A percentile compares a stretch with the other conserved stretches of the same genome.
Conservation (phyloP, 306 rosid genomes). For the Corylus heterophylla region DNA sequence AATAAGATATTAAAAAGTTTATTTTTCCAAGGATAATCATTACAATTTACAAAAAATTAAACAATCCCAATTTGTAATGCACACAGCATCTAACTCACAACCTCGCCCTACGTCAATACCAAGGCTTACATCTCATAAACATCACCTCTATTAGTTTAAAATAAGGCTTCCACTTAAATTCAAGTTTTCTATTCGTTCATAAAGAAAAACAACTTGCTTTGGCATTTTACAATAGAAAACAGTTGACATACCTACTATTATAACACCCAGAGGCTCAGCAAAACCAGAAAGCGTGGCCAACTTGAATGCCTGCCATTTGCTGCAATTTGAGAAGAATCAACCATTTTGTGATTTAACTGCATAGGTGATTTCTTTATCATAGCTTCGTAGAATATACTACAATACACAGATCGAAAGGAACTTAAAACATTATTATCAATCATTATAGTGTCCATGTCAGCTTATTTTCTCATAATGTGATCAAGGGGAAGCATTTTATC, state of each 20-base stretch:
- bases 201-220: slow-evolving; percentile 19
- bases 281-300: slow-evolving; percentile 95
- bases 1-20: slow-evolving; percentile 14
- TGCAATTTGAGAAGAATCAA: slow-evolving; percentile 36
- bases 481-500: background rate
- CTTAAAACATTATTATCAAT: background rate
- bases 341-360: slow-evolving; percentile 8
- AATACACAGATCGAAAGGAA: background rate
- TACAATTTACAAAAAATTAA: background rate
- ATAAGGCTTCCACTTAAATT: slow-evolving; percentile 9
- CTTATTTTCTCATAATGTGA: background rate
- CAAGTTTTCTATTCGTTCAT: slow-evolving; percentile 15
- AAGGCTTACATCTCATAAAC: slow-evolving; percentile 15
- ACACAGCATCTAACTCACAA: slow-evolving; percentile 1
- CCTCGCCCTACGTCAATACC: slow-evolving; percentile 11
- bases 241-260: slow-evolving; percentile 76
- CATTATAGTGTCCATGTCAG: background rate
- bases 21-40: background rate
- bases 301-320: slow-evolving; percentile 99
- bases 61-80: background rate
- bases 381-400: slow-evolving; percentile 10
- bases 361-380: slow-evolving; percentile 23
- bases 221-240: slow-evolving; percentile 24
- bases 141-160: slow-evolving; percentile 20
- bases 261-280: slow-evolving; percentile 92